phyloP scores from a whole-genome alignment of 768 basidiomycete genomes.

The Mycena sanguinolenta region DNA sequence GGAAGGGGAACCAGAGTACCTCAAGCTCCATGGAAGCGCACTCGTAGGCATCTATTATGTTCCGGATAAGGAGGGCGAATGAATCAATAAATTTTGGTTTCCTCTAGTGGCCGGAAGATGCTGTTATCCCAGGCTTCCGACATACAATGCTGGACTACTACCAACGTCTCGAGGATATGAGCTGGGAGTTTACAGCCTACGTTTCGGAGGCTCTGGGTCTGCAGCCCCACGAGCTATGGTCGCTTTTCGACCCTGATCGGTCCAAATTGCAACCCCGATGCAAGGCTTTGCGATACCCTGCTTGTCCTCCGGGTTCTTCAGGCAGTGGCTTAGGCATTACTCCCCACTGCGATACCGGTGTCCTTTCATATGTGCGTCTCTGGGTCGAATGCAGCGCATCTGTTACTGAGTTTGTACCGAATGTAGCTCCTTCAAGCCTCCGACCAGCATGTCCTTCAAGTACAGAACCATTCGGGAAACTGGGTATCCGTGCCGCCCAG shows the following conservation, averaged over 20 bases:
- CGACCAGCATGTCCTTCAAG: slow-evolving; percentile 67
- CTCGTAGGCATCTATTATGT: slow-evolving; percentile 54
- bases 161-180: slow-evolving; percentile 55
- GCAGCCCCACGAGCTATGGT: slow-evolving; percentile 53
- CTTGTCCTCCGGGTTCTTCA: slow-evolving; percentile 41
- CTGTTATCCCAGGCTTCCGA: slow-evolving; percentile 63
- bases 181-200: slow-evolving; percentile 55
- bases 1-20: slow-evolving; percentile 61
- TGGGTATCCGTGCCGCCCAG: slow-evolving; percentile 72
- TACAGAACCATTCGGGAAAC: slow-evolving; percentile 66
- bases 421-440: slow-evolving; percentile 65
- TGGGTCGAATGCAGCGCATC: no score
- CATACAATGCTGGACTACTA: slow-evolving; percentile 57
- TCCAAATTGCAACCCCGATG: slow-evolving; percentile 54
- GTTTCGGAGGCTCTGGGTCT: slow-evolving; percentile 58
- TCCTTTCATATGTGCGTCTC: slow-evolving; percentile 12
- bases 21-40: slow-evolving; percentile 63
- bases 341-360: background rate
- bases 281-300: slow-evolving; percentile 66
- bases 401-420: no score
- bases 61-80: background rate
- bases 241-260: slow-evolving; percentile 57
- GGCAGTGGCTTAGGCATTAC: background rate
- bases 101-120: slow-evolving; percentile 6
- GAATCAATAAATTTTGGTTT: background rate